Base-by-base conservation (phyloP, 2,329 filamentous ascomycete species). In the Colletotrichum sojae region DNA sequence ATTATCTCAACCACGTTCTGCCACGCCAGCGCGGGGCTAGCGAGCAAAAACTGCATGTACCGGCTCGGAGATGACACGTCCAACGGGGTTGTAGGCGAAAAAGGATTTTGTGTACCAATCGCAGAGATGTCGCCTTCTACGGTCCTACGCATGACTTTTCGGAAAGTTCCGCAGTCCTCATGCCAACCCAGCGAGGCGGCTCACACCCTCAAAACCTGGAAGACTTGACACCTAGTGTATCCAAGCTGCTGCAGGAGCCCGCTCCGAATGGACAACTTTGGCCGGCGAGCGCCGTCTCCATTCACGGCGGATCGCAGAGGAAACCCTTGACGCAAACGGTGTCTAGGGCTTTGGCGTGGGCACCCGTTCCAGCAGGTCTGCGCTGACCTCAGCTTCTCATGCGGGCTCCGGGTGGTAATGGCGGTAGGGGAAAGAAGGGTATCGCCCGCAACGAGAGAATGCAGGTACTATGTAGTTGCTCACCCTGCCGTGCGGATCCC, bases 301-400 rank as follows among this genome's bases (percentile, higher is more conserved):
- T 92, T 0, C 83, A 83, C 1, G 90, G 90, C 18, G 91, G 91
- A 0, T 91, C 91, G 75, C 90, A 92, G 0, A 93, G 73, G 92
- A 90, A 0, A 93, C 88, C 78, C 91, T 91, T 2, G 81, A 82
- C 39, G 83, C 79, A 5, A 55, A 59, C 9, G 69, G 71, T 20
- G 36, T 9, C 4, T 15, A 15, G 16, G 36, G 18, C 1, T 67
- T 75, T 5, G 78, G 74, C 15, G 73, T 74, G 9, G 82, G 75
- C 6, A 80, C 77, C 15, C 86, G 82, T 69, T 82, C 76, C 66
- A 93, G 74, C 36, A 92, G 73, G 64, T 85, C 82, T 75, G 83
- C 84, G 2, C 85, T 87, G 8, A 94, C 83, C 69, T 86, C 86
- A 0, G 91, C 91, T 74, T 88, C 15, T 81, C 76, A 63, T 84